Conservation (phyloP, 345 rosid genomes). For the Syzygium aqueum region DNA sequence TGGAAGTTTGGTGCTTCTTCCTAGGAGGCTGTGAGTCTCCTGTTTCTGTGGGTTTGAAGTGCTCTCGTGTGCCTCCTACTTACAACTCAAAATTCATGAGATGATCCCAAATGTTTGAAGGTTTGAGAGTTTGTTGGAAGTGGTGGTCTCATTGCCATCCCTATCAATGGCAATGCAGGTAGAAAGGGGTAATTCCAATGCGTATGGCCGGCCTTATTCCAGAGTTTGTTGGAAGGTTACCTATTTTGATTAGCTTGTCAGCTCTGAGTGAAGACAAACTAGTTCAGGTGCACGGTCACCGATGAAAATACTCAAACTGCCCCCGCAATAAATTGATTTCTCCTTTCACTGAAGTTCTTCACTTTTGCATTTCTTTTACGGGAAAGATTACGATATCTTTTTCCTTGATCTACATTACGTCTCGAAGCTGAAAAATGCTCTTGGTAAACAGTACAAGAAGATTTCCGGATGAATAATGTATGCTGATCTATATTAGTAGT, state of each 20-base stretch:
- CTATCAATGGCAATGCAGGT: slow-evolving; percentile 34
- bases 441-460: slow-evolving; percentile 91
- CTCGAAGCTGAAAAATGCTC: slow-evolving; percentile 77
- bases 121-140: no score
- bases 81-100: no score
- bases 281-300: no score
- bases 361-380: not conserved
- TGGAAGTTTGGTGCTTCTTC: no score
- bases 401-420: slow-evolving; percentile 29
- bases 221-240: no score
- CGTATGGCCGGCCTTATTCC: slow-evolving; percentile 19
- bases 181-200: slow-evolving; percentile 82
- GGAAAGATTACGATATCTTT: not conserved
- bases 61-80: no score
- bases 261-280: no score
- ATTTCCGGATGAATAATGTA: slow-evolving; percentile 82
- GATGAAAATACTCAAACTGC: not conserved
- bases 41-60: no score
- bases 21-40: no score
- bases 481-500: slow-evolving; percentile 4
- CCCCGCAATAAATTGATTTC: not conserved
- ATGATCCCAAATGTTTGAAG: no score
- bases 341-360: not conserved
- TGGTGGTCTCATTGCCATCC: not conserved
- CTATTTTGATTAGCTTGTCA: no score